Evolutionary conservation across 2,329 filamentous ascomycete species (phyloP).

Genomic region (Aspergillus clavatus): DNA sequence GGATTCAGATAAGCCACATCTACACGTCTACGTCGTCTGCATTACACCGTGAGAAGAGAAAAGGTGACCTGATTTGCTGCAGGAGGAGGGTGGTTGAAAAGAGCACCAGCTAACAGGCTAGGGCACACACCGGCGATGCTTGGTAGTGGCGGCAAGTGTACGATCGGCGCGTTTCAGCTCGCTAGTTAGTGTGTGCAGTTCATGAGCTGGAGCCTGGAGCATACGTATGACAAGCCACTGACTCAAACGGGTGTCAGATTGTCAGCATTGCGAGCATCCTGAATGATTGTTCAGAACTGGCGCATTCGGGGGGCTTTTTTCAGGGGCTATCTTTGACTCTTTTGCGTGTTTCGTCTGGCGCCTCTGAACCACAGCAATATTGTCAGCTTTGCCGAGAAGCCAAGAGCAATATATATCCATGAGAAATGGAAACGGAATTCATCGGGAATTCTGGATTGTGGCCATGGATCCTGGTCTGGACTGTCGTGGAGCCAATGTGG

Average conservation of each 20-base stretch:
- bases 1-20: no score
- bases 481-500: neutral
- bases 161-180: neutral
- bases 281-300: no score
- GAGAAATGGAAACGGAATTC: neutral
- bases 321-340: no score
- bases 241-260: no score
- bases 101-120: neutral
- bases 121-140: neutral
- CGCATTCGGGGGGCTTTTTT: no score
- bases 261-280: no score
- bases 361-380: no score
- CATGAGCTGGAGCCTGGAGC: neutral
- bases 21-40: neutral
- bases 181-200: neutral
- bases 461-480: no score
- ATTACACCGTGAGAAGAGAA: neutral
- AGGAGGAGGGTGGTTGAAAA: no score
- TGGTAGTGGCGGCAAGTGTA: neutral
- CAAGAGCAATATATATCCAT: neutral
- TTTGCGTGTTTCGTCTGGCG: no score
- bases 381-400: neutral
- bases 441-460: neutral
- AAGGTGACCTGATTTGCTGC: no score
- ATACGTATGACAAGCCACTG: neutral